Evolutionary conservation across 345 rosid genomes (phyloP), one percentile per base, ranked within the genome.

Genomic region (Lepidium didymum): DNA sequence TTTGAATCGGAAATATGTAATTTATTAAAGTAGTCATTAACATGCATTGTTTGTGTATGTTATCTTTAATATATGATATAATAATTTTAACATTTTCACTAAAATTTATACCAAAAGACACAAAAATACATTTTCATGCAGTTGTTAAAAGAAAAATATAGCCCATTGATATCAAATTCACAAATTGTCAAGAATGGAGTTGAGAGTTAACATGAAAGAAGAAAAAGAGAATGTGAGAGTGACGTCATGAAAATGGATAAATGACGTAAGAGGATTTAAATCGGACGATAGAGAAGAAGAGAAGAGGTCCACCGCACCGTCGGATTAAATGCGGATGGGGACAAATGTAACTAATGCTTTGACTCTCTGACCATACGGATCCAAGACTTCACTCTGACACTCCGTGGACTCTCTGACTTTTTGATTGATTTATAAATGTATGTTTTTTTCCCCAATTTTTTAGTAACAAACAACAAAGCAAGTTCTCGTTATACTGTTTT

Each of bases 261-360:
- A 14, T 68, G 74, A 62, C 59, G 60, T 68, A 15, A 23, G 64
- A 46, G 33, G 59, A 55, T 68, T 21, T 14, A 8, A 8, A 75
- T 47, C 65, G 38, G 52, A 54, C 72, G 75, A 70, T 31, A 38
- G 44, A 68, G 19, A 72, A 49, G 55, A 72, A 40, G 37, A 64
- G 13, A 66, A 72, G 56, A 81, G 91, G 80, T 58, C 93, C 87
- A 77, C 85, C 40, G 38, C 1, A 87, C 90, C 88, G 88, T 81
- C 83, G 76, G 85, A 81, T 81, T 75, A 46, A 64, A 64, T 69
- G 79, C 55, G 9, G 15, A 42, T 34, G 75, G 79, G 76, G 80
- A 65, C 81, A 56, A 77, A 47, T 9, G 10, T 3, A 45, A 4
- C 47, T 16, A 51, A 33, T 37, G 37, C 51, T 80, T 19, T 80